These are phyloP conservation scores for Panicum hallii DNA, from an alignment of 202 grass and related monocot genomes.

Conservation along the genomic window DNA sequence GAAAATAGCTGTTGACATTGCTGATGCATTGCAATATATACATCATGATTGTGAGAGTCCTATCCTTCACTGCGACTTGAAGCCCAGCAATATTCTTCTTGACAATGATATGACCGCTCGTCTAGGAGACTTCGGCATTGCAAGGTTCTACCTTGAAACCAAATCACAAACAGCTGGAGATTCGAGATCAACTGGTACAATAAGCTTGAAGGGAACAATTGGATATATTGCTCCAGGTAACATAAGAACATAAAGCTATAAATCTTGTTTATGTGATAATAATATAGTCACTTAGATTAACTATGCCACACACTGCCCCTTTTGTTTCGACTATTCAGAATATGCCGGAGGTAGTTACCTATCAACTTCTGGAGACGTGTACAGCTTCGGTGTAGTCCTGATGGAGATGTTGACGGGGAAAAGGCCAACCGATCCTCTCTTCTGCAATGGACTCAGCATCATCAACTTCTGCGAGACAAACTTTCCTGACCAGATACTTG, in stretches of 20 bases:
- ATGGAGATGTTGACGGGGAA: conserved; percentile 26
- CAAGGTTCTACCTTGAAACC: conserved; percentile 20
- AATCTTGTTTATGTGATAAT: conserved; percentile 14
- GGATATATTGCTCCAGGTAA: conserved; percentile 63
- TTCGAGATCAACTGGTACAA: background rate
- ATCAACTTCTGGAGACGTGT: conserved; percentile 34
- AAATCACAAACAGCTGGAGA: background rate
- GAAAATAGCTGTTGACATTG: background rate
- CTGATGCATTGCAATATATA: conserved; percentile 5
- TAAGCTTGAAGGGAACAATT: conserved; percentile 52
- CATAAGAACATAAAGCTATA: conserved; percentile 27
- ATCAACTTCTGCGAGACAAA: conserved; percentile 7
- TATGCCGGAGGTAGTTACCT: background rate
- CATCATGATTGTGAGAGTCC: conserved; percentile 5
- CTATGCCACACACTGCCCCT: background rate
- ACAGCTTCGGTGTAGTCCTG: conserved; percentile 34
- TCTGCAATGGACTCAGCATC: conserved; percentile 25
- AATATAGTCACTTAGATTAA: too few relatives aligned
- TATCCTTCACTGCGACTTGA: background rate
- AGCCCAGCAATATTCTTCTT: conserved; percentile 11
- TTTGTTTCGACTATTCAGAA: conserved; percentile 17
- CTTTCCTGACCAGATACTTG: conserved; percentile 6
- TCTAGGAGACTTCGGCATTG: background rate
- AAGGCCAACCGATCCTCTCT: conserved; percentile 38
- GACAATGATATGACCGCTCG: background rate